Evolutionary conservation across 2,329 filamentous ascomycete genomes (phyloP).

Genomic region (Ustulina deusta): DNA sequence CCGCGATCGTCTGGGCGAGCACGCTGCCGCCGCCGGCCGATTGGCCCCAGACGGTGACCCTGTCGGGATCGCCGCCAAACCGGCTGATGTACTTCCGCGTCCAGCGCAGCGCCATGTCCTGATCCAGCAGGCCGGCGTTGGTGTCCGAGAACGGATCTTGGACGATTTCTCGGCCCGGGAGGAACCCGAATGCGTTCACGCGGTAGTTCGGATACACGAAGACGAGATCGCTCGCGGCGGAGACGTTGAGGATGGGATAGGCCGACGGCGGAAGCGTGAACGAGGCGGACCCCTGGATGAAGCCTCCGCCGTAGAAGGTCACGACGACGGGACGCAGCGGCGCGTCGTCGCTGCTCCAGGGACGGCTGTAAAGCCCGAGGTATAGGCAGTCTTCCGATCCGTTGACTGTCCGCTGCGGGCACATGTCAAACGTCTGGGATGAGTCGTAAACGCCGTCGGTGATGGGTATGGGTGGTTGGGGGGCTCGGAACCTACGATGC

Average conservation of each 20-base stretch:
- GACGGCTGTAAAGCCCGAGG: conserved; percentile 69
- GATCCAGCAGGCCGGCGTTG: conserved; percentile 65
- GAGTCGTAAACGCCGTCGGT: conserved; percentile 66
- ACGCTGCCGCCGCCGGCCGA: conserved; percentile 66
- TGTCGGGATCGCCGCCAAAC: conserved; percentile 62
- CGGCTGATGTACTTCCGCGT: conserved; percentile 58
- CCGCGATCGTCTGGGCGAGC: conserved; percentile 64
- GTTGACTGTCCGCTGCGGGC: conserved; percentile 67
- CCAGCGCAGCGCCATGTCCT: conserved; percentile 63
- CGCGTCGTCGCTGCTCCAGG: conserved; percentile 58
- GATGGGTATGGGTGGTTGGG: conserved; percentile 65
- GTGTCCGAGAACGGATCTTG: conserved; percentile 55
- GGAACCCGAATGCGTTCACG: conserved; percentile 68
- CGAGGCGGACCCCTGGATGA: conserved; percentile 67
- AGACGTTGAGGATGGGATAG: conserved; percentile 70
- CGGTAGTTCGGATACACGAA: conserved; percentile 64
- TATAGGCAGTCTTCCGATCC: conserved; percentile 72
- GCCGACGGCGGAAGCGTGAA: conserved; percentile 67
- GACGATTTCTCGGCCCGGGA: conserved; percentile 55
- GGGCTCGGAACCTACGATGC: conserved; percentile 65
- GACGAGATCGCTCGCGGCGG: conserved; percentile 61
- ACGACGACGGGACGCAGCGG: conserved; percentile 68
- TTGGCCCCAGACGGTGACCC: conserved; percentile 67
- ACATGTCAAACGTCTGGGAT: conserved; percentile 67
- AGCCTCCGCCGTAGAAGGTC: conserved; percentile 71